These are phyloP conservation scores for Encephalitozoon cuniculi DNA, from an alignment of 371 early-diverging fungal species.

Conservation along the genomic window DNA sequence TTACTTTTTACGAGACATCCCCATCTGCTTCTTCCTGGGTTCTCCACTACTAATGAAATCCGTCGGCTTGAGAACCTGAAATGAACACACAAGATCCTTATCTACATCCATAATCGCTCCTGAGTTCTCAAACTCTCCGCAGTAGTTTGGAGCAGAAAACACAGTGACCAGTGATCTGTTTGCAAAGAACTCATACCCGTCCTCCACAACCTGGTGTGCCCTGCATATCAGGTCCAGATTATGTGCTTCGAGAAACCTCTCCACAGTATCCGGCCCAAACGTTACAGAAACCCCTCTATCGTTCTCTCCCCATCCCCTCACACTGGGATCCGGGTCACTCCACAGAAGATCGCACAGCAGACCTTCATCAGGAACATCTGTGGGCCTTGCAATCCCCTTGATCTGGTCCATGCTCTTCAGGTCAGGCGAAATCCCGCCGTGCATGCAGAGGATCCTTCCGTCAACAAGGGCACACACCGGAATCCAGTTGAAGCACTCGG, in stretches of 20 bases:
- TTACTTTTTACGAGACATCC: constrained; percentile 30
- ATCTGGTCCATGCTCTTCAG: constrained; percentile 77
- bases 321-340: constrained; percentile 58
- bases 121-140: constrained; percentile 82
- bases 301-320: constrained; percentile 84
- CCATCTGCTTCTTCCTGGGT: neutral
- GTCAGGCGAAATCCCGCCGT: constrained; percentile 86
- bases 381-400: constrained; percentile 79
- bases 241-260: constrained; percentile 69
- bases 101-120: constrained; percentile 94
- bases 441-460: constrained; percentile 82
- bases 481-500: constrained; percentile 88
- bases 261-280: constrained; percentile 78
- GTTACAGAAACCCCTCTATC: constrained; percentile 78
- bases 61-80: constrained; percentile 65
- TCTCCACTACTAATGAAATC: neutral
- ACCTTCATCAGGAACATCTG: constrained; percentile 85
- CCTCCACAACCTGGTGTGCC: constrained; percentile 94
- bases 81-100: constrained; percentile 79
- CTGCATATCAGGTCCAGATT: constrained; percentile 78
- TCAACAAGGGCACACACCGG: constrained; percentile 90
- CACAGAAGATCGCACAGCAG: constrained; percentile 66
- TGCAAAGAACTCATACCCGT: constrained; percentile 93
- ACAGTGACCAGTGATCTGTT: constrained; percentile 81
- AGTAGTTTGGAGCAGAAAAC: constrained; percentile 90